These are phyloP conservation scores for Geotrichum fermentans DNA, from an alignment of 1,139 yeast genomes.

Conservation along the genomic window DNA sequence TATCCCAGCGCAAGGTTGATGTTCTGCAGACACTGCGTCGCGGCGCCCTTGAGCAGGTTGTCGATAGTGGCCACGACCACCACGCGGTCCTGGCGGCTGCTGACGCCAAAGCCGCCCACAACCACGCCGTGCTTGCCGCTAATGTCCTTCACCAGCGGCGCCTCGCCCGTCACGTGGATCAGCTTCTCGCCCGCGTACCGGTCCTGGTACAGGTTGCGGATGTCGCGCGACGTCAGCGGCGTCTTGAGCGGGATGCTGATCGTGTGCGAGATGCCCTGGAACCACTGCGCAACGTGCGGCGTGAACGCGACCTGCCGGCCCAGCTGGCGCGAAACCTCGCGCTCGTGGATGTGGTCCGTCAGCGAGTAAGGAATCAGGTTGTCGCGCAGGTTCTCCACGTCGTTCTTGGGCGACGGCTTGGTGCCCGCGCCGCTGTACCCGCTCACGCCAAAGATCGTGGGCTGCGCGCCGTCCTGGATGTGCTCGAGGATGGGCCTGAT, in stretches of 20 bases:
- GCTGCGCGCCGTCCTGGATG: constrained; percentile 51
- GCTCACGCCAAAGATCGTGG: constrained; percentile 88
- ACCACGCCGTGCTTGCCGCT: constrained; percentile 92
- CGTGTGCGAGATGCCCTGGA: constrained; percentile 94
- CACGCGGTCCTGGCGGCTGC: constrained; percentile 80
- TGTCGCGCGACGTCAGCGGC: constrained; percentile 71
- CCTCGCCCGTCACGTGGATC: constrained; percentile 79
- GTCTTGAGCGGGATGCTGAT: constrained; percentile 80
- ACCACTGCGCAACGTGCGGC: constrained; percentile 99
- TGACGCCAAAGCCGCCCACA: constrained; percentile 93
- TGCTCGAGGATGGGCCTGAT: constrained; percentile 73
- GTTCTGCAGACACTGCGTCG: constrained; percentile 96
- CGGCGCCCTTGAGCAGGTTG: constrained; percentile 94
- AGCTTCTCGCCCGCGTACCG: constrained; percentile 84
- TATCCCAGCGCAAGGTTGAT: constrained; percentile 85
- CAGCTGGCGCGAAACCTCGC: constrained; percentile 77
- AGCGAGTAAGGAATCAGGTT: constrained; percentile 92
- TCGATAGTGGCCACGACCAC: constrained; percentile 94
- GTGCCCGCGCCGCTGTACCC: constrained; percentile 99
- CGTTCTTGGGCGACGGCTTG: constrained; percentile 95
- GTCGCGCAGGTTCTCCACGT: constrained; percentile 62
- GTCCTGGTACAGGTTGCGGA: constrained; percentile 81
- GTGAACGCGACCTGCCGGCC: constrained; percentile 80
- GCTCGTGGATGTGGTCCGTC: constrained; percentile 95
- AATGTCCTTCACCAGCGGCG: constrained; percentile 87